Conservation (phyloP, 1,284 basidiomycete genomes). For the Ceratobasidium sp. region DNA sequence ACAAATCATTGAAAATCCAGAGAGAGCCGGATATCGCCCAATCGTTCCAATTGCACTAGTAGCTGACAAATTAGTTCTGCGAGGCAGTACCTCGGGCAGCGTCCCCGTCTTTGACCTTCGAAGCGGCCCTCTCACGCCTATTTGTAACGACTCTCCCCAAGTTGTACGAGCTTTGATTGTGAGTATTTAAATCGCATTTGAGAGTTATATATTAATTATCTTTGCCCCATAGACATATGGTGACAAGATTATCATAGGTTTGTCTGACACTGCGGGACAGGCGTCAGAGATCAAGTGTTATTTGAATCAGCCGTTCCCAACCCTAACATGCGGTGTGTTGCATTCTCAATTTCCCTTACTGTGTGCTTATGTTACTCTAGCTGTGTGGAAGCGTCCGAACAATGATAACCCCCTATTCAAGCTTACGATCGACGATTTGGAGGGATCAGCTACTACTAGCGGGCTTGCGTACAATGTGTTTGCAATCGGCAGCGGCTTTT, state of each 20-base stretch:
- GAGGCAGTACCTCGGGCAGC: neutral
- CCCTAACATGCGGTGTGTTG: too few species aligned
- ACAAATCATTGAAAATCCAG: neutral
- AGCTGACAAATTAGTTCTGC: neutral
- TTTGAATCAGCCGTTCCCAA: neutral
- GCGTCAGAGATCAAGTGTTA: neutral
- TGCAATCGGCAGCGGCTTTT: neutral
- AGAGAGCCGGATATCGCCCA: neutral
- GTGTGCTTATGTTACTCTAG: neutral
- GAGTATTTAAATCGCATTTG: neutral
- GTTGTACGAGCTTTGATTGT: neutral
- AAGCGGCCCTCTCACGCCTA: neutral
- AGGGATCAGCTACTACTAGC: neutral
- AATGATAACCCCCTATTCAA: neutral
- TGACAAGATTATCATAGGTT: neutral
- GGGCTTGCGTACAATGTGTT: neutral
- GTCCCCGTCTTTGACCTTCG: neutral
- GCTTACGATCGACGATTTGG: neutral
- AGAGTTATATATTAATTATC: neutral
- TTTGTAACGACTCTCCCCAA: neutral
- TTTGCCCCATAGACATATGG: neutral
- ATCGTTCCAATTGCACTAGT: neutral
- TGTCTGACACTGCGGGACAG: neutral
- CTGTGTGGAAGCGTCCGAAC: neutral
- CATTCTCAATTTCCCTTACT: neutral